These are phyloP conservation scores for Fusarium abutilonis DNA, from an alignment of 2,329 filamentous ascomycete genomes.

Conservation along the genomic window DNA sequence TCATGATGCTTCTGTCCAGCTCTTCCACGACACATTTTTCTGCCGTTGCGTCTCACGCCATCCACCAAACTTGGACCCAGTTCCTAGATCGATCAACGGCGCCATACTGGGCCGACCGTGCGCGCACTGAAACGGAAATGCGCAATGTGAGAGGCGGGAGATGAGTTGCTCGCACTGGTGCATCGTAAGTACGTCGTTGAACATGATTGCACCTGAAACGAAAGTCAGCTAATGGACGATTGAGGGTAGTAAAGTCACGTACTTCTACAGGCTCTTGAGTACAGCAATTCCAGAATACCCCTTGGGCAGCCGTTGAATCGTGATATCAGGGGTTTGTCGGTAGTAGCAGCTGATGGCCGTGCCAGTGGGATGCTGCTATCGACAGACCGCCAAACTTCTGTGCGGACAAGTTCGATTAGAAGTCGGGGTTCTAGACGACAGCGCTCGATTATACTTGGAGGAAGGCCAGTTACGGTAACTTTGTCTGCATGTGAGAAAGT, in stretches of 20 bases:
- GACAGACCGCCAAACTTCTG: conserved; percentile 75
- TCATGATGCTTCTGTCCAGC: conserved; percentile 28
- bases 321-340: conserved; percentile 63
- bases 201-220: conserved; percentile 75
- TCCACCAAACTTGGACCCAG: conserved; percentile 38
- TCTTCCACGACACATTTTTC: conserved; percentile 28
- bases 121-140: conserved; percentile 84
- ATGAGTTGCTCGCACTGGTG: conserved; percentile 70
- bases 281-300: conserved; percentile 78
- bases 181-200: conserved; percentile 74
- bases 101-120: conserved; percentile 77
- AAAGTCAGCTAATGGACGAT: conserved; percentile 12
- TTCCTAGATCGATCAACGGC: conserved; percentile 65
- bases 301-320: conserved; percentile 75
- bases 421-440: conserved; percentile 78
- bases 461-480: conserved; percentile 68
- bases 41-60: conserved; percentile 41
- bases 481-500: conserved; percentile 18
- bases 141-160: conserved; percentile 65
- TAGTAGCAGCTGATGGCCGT: conserved; percentile 4
- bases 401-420: conserved; percentile 77
- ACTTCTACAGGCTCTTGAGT: conserved; percentile 80
- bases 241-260: neutral
- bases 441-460: conserved; percentile 77
- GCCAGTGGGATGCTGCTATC: conserved; percentile 51